These are phyloP conservation scores for Labyrinthula sp. DNA, from an alignment of 352 stramenopile species.

Conservation along the genomic window DNA sequence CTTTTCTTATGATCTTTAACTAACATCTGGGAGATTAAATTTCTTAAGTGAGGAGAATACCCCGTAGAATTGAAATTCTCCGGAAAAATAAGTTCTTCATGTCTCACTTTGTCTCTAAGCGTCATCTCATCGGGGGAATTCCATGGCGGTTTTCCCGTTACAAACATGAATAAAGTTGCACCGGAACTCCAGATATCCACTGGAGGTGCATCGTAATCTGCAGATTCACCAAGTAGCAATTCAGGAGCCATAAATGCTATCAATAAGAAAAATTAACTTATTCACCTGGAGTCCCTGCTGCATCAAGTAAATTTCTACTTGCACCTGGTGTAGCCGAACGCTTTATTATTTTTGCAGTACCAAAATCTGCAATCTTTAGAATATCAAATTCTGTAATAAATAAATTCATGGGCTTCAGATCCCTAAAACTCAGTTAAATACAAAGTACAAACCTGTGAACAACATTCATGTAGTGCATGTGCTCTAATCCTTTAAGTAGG, in stretches of 20 bases:
- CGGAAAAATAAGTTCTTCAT: constrained; percentile 47
- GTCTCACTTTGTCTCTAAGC: constrained; percentile 53
- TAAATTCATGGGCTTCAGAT: constrained; percentile 70
- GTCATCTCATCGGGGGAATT: constrained; percentile 65
- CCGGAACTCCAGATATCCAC: constrained; percentile 65
- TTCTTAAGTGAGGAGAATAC: constrained; percentile 60
- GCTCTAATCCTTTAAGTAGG: constrained; percentile 59
- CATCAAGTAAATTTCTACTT: constrained; percentile 23
- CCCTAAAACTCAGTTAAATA: no score
- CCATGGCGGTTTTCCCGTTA: constrained; percentile 60
- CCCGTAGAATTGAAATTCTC: constrained; percentile 44
- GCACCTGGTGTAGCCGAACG: constrained; percentile 35
- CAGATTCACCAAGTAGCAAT: constrained; percentile 65
- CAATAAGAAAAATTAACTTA: no score
- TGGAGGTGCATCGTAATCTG: constrained; percentile 47
- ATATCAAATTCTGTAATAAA: constrained; percentile 52
- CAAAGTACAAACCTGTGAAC: no score
- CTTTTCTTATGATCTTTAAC: constrained; percentile 57
- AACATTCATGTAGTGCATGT: constrained; percentile 73
- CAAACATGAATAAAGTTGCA: constrained; percentile 52
- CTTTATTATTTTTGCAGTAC: constrained; percentile 61
- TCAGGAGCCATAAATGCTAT: constrained; percentile 70
- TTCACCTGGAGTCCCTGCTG: constrained; percentile 16
- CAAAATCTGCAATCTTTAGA: constrained; percentile 67
- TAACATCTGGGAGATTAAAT: constrained; percentile 64